Evolutionary conservation across 1,284 basidiomycete species (phyloP), one percentile per base, ranked within the genome.

Genomic region (Trametes polyzona): DNA sequence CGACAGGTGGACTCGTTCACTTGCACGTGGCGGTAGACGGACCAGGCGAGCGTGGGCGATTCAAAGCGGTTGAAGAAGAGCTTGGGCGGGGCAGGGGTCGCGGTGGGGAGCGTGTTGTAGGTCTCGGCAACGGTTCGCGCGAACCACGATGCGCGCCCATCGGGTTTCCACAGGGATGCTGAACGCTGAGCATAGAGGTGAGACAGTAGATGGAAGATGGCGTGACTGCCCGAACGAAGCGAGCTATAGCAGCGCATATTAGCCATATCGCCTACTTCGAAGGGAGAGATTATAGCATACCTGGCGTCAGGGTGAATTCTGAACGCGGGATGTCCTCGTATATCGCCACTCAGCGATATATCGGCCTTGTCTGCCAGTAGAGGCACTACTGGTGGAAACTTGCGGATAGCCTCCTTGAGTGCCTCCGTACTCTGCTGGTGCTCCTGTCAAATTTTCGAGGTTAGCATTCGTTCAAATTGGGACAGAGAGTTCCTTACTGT

Each of bases 141-240:
- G 64, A 97, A 86, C 93, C 95, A 97, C 0, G 79, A 67, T 0
- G 82, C 70, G n/a, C 83, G 75, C 0, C 72, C 67, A 0, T 87
- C 74, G 10, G 88, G 83, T 75, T 95, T 96, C 94, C 94, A 97
- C 7, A 96, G 71, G 0, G 86, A 73, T 14, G 76, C 78, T 0
- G 91, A 89, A 7, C 92, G 88, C 43, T 88, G 83, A 1, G 82
- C 91, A 70, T 97, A 97, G 30, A 96, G 83, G 68, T 94, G 91
- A 0, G 92, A 89, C 10, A 96, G 81, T 11, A 96, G 82, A 60
- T 90, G 82, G 2, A 87, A 72, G 10, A 79, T 72, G 1, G 82
- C 23, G 74, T 69, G 19, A 79, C 52, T 60, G 23, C 42, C 32
- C 24, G 52, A 55, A 24, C 52, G 10, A 27, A 54, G 47, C 58